Evolutionary conservation across 345 rosid species (phyloP).

Genomic region (Mercurialis annua): DNA sequence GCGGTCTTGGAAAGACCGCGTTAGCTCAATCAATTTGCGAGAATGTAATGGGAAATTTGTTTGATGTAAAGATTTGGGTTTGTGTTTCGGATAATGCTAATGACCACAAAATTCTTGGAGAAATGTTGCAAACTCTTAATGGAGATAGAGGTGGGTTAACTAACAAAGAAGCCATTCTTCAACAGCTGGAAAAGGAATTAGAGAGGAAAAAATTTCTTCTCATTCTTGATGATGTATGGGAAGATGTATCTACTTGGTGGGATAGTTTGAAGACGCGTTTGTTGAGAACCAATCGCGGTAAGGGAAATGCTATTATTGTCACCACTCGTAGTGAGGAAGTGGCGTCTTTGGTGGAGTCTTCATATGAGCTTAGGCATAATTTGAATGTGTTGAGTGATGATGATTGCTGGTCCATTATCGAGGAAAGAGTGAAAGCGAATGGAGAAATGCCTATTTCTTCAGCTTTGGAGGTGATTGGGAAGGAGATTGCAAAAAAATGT

Average conservation of each 20-base stretch:
- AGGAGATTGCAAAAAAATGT: constrained; percentile 14
- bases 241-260: constrained; percentile 5
- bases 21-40: constrained; percentile 12
- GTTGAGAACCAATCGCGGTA: neutral
- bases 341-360: no score
- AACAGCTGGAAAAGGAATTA: neutral
- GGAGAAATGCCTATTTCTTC: neutral
- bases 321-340: no score
- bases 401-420: constrained; percentile 23
- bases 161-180: neutral
- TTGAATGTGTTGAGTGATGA: neutral
- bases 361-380: no score
- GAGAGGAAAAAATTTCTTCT: constrained; percentile 9
- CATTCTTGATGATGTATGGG: constrained; percentile 27
- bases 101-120: constrained; percentile 6
- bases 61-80: constrained; percentile 4
- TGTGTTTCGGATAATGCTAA: constrained; percentile 17
- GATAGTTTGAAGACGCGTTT: neutral
- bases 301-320: neutral
- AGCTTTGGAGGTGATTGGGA: constrained; percentile 16
- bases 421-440: neutral
- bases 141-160: neutral
- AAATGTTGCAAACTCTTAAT: constrained; percentile 9
- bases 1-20: constrained; percentile 27
- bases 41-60: neutral